phyloP scores from a whole-genome alignment of 331 rosid genomes.

The Rhamnella rubrinervis region DNA sequence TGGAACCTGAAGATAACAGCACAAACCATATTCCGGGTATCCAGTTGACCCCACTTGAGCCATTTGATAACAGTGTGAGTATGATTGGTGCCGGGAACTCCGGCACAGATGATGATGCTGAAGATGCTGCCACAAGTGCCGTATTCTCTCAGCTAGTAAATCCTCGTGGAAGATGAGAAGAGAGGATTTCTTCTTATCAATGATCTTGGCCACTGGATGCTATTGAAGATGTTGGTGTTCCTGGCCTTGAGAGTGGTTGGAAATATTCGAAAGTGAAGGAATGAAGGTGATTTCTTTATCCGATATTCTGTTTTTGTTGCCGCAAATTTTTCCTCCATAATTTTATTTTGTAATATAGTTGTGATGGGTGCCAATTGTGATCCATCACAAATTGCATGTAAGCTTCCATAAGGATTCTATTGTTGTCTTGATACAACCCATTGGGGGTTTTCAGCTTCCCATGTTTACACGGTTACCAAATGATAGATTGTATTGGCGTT shows the following conservation, averaged over 20 bases:
- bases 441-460: conserved; percentile 24
- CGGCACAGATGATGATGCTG: conserved; percentile 60
- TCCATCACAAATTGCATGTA: conserved; percentile 35
- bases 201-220: conserved; percentile 24
- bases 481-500: conserved; percentile 23
- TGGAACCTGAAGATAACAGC: conserved; percentile 96
- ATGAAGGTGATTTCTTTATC: conserved; percentile 35
- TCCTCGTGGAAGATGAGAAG: conserved; percentile 87
- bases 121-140: conserved; percentile 84
- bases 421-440: conserved; percentile 31
- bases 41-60: conserved; percentile 69
- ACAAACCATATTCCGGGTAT: conserved; percentile 87
- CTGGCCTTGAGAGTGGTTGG: conserved; percentile 34
- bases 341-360: conserved; percentile 44
- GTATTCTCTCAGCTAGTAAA: conserved; percentile 95
- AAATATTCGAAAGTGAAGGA: conserved; percentile 25
- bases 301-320: conserved; percentile 19
- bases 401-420: conserved; percentile 24
- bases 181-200: conserved; percentile 9
- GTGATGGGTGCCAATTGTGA: conserved; percentile 29
- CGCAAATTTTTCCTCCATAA: conserved; percentile 24
- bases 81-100: conserved; percentile 63
- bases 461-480: conserved; percentile 21
- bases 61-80: conserved; percentile 80
- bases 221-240: conserved; percentile 28